These are phyloP conservation scores for Russula emetica DNA, from an alignment of 768 basidiomycete species.

Conservation along the genomic window DNA sequence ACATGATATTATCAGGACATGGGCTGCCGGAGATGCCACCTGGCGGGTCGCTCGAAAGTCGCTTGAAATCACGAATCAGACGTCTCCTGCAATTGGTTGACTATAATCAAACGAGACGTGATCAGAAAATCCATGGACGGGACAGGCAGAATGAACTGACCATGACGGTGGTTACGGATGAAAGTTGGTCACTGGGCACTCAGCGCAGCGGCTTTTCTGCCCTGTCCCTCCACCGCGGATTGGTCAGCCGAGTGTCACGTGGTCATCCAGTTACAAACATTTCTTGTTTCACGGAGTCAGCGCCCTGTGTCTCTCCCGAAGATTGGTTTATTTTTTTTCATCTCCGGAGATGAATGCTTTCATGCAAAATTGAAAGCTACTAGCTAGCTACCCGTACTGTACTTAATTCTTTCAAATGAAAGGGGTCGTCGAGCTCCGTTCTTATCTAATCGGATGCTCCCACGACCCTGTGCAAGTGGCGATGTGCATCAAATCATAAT, in stretches of 20 bases:
- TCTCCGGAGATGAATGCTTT: background rate
- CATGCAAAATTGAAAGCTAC: background rate
- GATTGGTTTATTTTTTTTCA: background rate
- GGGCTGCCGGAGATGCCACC: conserved; percentile 96
- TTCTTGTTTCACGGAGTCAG: background rate
- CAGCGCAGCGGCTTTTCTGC: conserved; percentile 17
- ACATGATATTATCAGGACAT: conserved; percentile 97
- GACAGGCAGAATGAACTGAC: conserved; percentile 7
- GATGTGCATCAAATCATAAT: background rate
- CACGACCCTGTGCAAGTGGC: background rate
- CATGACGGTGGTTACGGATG: conserved; percentile 25
- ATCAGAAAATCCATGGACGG: background rate
- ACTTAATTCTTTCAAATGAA: background rate
- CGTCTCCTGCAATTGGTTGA: conserved; percentile 93
- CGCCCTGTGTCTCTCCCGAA: background rate
- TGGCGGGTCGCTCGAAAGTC: conserved; percentile 90
- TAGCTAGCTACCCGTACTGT: background rate
- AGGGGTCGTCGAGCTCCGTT: background rate
- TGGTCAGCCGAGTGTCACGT: conserved; percentile 19
- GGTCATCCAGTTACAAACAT: background rate
- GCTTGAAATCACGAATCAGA: conserved; percentile 97
- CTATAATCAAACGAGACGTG: conserved; percentile 38
- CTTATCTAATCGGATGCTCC: conserved; percentile 9
- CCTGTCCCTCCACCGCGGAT: background rate
- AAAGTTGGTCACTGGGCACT: conserved; percentile 4